Evolutionary conservation across 148 eudicot species (phyloP).

Genomic region (Fagopyrum homotropicum): DNA sequence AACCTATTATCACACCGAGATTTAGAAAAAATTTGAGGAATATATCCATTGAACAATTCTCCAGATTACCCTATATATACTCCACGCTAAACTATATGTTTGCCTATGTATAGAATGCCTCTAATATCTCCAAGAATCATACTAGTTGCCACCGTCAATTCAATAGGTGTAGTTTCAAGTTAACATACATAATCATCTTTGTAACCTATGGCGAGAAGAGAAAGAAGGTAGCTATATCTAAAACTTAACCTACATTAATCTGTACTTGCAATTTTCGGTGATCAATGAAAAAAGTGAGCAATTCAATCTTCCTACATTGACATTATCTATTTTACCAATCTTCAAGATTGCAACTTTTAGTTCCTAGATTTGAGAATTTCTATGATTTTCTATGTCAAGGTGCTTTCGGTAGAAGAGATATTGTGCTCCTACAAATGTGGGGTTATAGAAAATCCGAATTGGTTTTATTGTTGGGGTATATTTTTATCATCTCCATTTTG

Average conservation of each 20-base stretch:
- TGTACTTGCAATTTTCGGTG: neutral
- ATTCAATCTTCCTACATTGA: too few relatives aligned
- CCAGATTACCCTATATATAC: constrained; percentile 43
- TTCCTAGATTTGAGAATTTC: too few relatives aligned
- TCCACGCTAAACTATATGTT: constrained; percentile 38
- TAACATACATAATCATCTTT: constrained; percentile 30
- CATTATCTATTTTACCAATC: too few relatives aligned
- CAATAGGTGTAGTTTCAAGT: constrained; percentile 35
- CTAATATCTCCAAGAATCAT: constrained; percentile 33
- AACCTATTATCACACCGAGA: constrained; percentile 31
- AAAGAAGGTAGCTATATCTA: constrained; percentile 24
- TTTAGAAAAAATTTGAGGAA: constrained; percentile 32
- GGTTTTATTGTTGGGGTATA: too few relatives aligned
- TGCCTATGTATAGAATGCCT: constrained; percentile 49
- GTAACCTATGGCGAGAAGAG: constrained; percentile 25
- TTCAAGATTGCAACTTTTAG: too few relatives aligned
- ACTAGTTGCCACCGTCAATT: constrained; percentile 35
- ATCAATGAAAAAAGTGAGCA: too few relatives aligned
- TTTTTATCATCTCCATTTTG: too few relatives aligned
- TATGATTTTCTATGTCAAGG: too few relatives aligned
- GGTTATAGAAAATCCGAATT: too few relatives aligned
- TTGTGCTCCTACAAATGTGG: too few relatives aligned
- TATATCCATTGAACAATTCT: constrained; percentile 40
- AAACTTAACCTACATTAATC: neutral
- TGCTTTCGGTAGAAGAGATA: too few relatives aligned